Base-by-base conservation (phyloP, 202 grass and related monocot genomes). In the Setaria viridis region DNA sequence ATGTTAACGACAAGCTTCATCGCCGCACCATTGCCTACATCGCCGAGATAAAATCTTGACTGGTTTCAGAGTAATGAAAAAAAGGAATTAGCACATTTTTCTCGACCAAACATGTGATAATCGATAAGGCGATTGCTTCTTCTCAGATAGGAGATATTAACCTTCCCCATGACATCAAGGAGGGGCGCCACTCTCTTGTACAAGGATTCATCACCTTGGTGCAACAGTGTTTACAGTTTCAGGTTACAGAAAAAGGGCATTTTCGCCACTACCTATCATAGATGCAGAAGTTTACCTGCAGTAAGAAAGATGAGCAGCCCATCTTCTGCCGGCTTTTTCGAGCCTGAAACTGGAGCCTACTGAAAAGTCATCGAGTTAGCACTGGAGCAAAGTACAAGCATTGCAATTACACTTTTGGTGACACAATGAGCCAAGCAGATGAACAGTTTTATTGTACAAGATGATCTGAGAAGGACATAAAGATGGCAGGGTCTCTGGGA, bases 1-100 rank as follows among this genome's bases (percentile, higher is more conserved):
- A 94, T 98, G 79, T 98, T 98, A 78, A 98, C 96, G 4, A 95
- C 88, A 14, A 95, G 91, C 84, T 98, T 98, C 96, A 98, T 98
- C 51, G 91, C 90, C 41, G 96, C 93, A 67, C 93, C 93, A 67
- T 98, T 98, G 47, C 96, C 93, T 35, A 98, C 90, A 76, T 94
- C 86, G 16, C 93, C 90, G 5, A 98, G 91, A 90, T 86, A 98
- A 88, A 98, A 94, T 82, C 88, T 95, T 55, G 93, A 98, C 90
- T 92, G 84, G 12, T 77, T 85, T 82, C 80, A 83, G 62, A 82
- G 46, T 29, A 72, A 82, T 47, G 25, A 21, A 41, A 59, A 60
- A 67, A 88, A 72, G 4, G 14, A 1, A 43, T 88, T 33, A 91
- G 43, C 21, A 45, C 30, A 79, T 64, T 79, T 82, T 48, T 55